These are phyloP conservation scores for Sugiyamaella sp. DNA, from an alignment of 1,139 yeast species.

Conservation along the genomic window DNA sequence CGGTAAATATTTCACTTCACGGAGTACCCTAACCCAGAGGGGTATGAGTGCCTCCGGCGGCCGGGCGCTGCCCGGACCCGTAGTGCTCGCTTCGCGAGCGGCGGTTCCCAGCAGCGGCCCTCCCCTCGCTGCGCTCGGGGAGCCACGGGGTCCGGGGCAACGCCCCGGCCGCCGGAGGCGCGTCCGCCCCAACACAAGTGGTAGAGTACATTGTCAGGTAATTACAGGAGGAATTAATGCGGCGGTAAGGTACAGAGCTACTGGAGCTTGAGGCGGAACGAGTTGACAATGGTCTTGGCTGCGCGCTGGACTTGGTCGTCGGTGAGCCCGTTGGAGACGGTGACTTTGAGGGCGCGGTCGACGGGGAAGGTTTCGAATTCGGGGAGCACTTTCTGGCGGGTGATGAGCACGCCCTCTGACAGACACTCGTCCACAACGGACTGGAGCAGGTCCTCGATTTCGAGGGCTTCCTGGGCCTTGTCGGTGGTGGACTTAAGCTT, in stretches of 20 bases:
- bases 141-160: no score
- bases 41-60: no score
- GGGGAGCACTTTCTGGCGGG: slow-evolving; percentile 69
- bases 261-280: slow-evolving; percentile 20
- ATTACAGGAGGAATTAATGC: slow-evolving; percentile 4
- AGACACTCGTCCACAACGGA: slow-evolving; percentile 59
- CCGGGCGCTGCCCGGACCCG: no score
- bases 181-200: no score
- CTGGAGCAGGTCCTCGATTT: slow-evolving; percentile 66
- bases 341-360: slow-evolving; percentile 65
- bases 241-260: not conserved
- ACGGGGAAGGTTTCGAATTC: slow-evolving; percentile 79
- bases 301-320: slow-evolving; percentile 53
- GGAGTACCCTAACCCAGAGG: no score
- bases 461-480: slow-evolving; percentile 21
- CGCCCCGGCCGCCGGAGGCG: no score
- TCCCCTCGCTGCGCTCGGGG: no score
- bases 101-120: no score
- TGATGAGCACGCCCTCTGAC: slow-evolving; percentile 57
- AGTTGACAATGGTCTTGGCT: slow-evolving; percentile 31
- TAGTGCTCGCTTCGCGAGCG: no score
- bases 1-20: slow-evolving; percentile 14
- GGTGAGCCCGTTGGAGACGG: slow-evolving; percentile 58
- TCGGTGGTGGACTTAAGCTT: slow-evolving; percentile 23
- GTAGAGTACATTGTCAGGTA: slow-evolving; percentile 4